phyloP scores from a whole-genome alignment of 1,139 yeast genomes.

The Eremothecium cymbalariae region DNA sequence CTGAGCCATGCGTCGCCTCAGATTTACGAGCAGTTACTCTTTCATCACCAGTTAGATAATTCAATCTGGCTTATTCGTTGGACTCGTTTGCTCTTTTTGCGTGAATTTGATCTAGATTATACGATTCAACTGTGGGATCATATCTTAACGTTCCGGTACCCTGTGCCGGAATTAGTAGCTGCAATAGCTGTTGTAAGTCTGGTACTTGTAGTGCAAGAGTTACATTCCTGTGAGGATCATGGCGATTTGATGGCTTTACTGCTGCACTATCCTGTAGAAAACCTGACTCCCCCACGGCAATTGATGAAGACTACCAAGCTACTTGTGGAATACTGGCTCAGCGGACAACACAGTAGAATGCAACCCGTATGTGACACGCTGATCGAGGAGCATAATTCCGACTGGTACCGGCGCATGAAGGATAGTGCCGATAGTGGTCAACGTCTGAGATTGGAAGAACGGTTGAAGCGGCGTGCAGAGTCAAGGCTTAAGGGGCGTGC shows the following conservation, averaged over 20 bases:
- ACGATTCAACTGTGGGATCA: constrained; percentile 52
- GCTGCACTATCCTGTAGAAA: constrained; percentile 47
- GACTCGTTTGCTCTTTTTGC: constrained; percentile 46
- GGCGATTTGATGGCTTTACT: constrained; percentile 53
- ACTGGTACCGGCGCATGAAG: constrained; percentile 11
- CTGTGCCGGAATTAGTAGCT: constrained; percentile 39
- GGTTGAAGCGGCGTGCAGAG: constrained; percentile 11
- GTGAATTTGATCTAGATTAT: constrained; percentile 50
- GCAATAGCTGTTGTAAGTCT: constrained; percentile 46
- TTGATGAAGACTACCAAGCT: constrained; percentile 22
- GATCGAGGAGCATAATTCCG: constrained; percentile 12
- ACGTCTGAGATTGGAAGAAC: constrained; percentile 11
- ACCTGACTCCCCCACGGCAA: constrained; percentile 18
- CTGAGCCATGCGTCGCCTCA: constrained; percentile 38
- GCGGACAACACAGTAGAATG: constrained; percentile 17
- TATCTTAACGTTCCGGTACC: constrained; percentile 33
- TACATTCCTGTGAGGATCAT: constrained; percentile 46
- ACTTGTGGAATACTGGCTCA: constrained; percentile 22
- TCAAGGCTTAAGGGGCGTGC: constrained; percentile 6
- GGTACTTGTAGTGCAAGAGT: constrained; percentile 41
- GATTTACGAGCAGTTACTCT: constrained; percentile 38
- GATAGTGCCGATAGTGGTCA: constrained; percentile 7
- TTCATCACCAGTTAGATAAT: constrained; percentile 48
- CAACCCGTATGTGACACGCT: constrained; percentile 16
- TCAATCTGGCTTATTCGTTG: constrained; percentile 64